Evolutionary conservation across 768 basidiomycete genomes (phyloP).

Genomic region (Podaxis sp.): DNA sequence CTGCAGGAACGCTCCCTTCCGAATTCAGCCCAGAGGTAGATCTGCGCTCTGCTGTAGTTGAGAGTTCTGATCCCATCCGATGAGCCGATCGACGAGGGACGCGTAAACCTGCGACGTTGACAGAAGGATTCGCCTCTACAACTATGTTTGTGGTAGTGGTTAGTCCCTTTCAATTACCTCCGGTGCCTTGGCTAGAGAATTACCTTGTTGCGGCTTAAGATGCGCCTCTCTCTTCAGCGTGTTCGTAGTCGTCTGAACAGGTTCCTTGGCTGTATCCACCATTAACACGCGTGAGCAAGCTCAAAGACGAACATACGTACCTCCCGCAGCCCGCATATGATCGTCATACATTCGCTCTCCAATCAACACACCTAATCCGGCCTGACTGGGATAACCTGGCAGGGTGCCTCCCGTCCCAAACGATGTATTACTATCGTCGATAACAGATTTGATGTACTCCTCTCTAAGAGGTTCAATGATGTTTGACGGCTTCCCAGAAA

Average conservation of each 20-base stretch:
- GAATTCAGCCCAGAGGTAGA: neutral
- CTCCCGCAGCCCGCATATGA: slow-evolving; percentile 15
- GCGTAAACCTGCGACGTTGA: too few species aligned
- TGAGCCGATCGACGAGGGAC: too few species aligned
- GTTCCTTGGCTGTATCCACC: neutral
- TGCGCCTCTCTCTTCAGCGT: neutral
- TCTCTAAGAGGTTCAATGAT: neutral
- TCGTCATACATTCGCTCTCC: slow-evolving; percentile 24
- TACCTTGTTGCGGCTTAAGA: neutral
- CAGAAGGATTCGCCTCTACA: too few species aligned
- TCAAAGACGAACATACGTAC: slow-evolving; percentile 2
- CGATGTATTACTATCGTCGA: slow-evolving; percentile 7
- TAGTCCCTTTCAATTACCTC: neutral
- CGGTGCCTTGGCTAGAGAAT: neutral
- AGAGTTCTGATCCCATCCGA: neutral
- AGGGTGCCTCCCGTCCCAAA: slow-evolving; percentile 18
- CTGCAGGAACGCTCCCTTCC: neutral
- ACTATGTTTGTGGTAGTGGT: too few species aligned
- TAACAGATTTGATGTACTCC: neutral
- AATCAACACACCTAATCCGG: slow-evolving; percentile 20
- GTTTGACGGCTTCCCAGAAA: slow-evolving; percentile 1
- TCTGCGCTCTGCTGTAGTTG: neutral
- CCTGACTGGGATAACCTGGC: slow-evolving; percentile 22
- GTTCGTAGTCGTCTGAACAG: neutral
- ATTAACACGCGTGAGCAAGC: too few species aligned